These are phyloP conservation scores for Chrysanthemum lavandulifolium DNA, from an alignment of 129 eudicot genomes.

Conservation along the genomic window DNA sequence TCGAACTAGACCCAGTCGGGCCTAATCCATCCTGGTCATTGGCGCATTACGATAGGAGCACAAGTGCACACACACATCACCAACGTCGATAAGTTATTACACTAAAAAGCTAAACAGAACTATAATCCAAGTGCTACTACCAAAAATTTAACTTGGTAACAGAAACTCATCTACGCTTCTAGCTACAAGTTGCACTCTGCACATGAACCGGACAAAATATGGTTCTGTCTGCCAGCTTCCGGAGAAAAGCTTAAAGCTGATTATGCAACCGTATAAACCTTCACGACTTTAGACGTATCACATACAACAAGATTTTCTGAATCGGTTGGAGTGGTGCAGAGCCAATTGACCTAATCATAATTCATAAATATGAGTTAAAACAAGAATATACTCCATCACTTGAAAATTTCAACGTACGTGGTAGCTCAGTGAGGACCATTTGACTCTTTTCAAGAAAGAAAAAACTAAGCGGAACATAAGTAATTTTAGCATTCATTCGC, in stretches of 20 bases:
- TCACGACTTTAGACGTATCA: constrained; percentile 91
- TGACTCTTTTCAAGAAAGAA: constrained; percentile 4
- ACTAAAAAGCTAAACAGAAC: not conserved
- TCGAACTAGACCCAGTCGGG: not conserved
- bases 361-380: not conserved
- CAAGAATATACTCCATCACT: no score
- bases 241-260: not conserved
- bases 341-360: constrained; percentile 81
- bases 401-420: no score
- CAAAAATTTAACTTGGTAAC: not conserved
- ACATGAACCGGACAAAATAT: not conserved
- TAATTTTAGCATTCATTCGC: not conserved
- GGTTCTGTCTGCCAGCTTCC: not conserved
- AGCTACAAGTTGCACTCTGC: not conserved
- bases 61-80: not conserved
- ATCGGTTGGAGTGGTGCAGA: constrained; percentile 84
- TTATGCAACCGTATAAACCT: constrained; percentile 77
- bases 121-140: not conserved
- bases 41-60: not conserved
- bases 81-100: not conserved
- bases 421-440: no score
- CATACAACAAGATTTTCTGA: constrained; percentile 88
- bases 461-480: not conserved
- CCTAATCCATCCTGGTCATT: not conserved
- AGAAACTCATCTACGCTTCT: constrained; percentile 5